phyloP scores from a whole-genome alignment of 2,329 filamentous ascomycete genomes.

The Endoconidiophora laricicola region DNA sequence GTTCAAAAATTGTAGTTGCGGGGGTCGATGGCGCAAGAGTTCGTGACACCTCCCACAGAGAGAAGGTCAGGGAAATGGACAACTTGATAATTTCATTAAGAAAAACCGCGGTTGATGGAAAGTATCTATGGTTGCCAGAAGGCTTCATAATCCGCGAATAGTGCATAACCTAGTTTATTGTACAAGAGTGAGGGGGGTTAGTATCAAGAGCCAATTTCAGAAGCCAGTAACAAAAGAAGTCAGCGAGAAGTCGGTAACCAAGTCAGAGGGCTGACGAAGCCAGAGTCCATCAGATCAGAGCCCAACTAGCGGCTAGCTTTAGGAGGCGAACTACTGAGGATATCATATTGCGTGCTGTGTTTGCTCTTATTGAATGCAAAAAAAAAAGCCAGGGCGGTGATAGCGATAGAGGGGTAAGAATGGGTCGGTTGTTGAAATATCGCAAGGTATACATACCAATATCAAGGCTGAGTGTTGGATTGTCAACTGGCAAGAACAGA shows the following conservation, averaged over 20 bases:
- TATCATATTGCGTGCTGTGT: not conserved
- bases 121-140: slow-evolving; percentile 68
- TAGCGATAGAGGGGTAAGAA: not conserved
- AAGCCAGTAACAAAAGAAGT: too few species aligned
- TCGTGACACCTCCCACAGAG: slow-evolving; percentile 71
- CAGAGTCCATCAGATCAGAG: not conserved
- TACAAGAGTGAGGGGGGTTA: slow-evolving; percentile 13
- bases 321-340: not conserved
- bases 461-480: slow-evolving; percentile 63
- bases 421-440: not conserved
- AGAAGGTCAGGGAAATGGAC: slow-evolving; percentile 67
- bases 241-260: too few species aligned
- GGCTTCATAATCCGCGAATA: slow-evolving; percentile 91
- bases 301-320: too few species aligned
- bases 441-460: slow-evolving; percentile 30
- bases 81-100: slow-evolving; percentile 88
- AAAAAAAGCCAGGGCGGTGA: not conserved
- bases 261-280: not conserved
- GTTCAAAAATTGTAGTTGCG: slow-evolving; percentile 61
- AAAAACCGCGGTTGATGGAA: slow-evolving; percentile 85
- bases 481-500: slow-evolving; percentile 37
- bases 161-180: slow-evolving; percentile 55
- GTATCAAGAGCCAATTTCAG: not conserved
- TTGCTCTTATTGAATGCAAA: not conserved
- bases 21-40: slow-evolving; percentile 64